Evolutionary conservation across 1,284 basidiomycete genomes (phyloP).

Genomic region (Ceratobasidium sp.): DNA sequence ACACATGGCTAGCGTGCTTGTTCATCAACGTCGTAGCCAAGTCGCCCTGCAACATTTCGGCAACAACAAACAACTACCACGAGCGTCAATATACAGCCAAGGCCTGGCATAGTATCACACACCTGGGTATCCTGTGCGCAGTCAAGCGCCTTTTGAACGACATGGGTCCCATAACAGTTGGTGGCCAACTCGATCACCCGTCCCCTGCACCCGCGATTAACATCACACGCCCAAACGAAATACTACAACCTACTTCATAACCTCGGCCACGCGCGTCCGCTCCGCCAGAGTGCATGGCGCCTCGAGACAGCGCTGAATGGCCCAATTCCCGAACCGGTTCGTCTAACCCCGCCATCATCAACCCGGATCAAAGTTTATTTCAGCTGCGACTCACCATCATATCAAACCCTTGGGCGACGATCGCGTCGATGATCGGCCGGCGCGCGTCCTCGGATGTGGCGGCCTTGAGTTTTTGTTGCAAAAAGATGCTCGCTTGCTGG

Average conservation of each 20-base stretch:
- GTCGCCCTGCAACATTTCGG: constrained; percentile 79
- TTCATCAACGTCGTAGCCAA: constrained; percentile 84
- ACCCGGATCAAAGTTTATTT: neutral
- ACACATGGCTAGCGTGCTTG: constrained; percentile 87
- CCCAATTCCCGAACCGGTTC: constrained; percentile 79
- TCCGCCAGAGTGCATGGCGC: constrained; percentile 74
- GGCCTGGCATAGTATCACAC: neutral
- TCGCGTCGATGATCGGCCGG: constrained; percentile 82
- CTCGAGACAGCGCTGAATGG: constrained; percentile 84
- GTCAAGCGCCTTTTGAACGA: constrained; percentile 86
- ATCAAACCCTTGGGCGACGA: constrained; percentile 80
- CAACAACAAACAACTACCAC: constrained; percentile 71
- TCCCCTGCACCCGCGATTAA: constrained; percentile 60
- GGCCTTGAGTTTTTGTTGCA: constrained; percentile 81
- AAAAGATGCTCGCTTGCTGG: constrained; percentile 85
- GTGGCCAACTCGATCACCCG: constrained; percentile 83
- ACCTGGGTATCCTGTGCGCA: constrained; percentile 81
- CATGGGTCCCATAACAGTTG: constrained; percentile 87
- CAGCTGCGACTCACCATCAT: constrained; percentile 80
- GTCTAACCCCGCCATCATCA: constrained; percentile 56
- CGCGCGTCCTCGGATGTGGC: constrained; percentile 67
- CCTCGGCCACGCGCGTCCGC: constrained; percentile 77
- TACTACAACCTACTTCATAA: constrained; percentile 71
- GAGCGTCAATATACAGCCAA: neutral
- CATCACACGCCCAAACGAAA: neutral